Evolutionary conservation across 768 basidiomycete species (phyloP).

Genomic region (Pleurotus djamor): DNA sequence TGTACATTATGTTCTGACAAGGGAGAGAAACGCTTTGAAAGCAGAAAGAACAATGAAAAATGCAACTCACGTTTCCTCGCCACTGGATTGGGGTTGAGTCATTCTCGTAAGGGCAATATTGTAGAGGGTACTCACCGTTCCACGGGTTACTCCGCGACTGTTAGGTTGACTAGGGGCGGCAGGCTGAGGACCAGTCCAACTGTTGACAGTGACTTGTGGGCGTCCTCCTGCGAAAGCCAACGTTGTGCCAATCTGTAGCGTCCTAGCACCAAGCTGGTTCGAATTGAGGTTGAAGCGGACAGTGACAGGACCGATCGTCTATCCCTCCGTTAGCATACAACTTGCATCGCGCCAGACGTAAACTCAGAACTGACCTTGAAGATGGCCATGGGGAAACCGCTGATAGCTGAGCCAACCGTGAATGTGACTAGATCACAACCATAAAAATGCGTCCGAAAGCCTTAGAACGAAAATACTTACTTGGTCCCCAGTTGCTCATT

Average conservation of each 20-base stretch:
- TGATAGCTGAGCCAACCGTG: conserved; percentile 22
- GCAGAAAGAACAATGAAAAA: not conserved
- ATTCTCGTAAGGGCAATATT: not conserved
- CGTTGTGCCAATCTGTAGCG: conserved; percentile 32
- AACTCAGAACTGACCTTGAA: conserved; percentile 22
- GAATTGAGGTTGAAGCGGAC: conserved; percentile 25
- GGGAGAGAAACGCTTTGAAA: not conserved
- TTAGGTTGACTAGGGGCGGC: conserved; percentile 28
- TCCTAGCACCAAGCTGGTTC: conserved; percentile 28
- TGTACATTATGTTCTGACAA: conserved; percentile 29
- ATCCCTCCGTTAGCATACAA: not conserved
- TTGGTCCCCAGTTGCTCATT: conserved; percentile 30
- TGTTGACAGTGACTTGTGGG: conserved; percentile 27
- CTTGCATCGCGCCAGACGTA: no score
- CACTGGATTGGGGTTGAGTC: conserved; percentile 9
- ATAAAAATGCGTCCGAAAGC: not conserved
- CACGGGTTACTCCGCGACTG: conserved; percentile 28
- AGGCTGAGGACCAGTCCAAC: conserved; percentile 26
- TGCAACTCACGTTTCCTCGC: conserved; percentile 32
- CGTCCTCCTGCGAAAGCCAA: conserved; percentile 35
- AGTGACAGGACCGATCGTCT: conserved; percentile 28
- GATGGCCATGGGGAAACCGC: conserved; percentile 30
- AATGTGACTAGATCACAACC: conserved; percentile 21
- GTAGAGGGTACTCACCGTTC: conserved; percentile 13
- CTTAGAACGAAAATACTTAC: conserved; percentile 10